Percentiles rank a stretch among this genome's conserved stretches.
These are phyloP conservation scores for Aspergillus quadricinctus DNA, from an alignment of 2,329 filamentous ascomycete genomes.

Conservation along the genomic window DNA sequence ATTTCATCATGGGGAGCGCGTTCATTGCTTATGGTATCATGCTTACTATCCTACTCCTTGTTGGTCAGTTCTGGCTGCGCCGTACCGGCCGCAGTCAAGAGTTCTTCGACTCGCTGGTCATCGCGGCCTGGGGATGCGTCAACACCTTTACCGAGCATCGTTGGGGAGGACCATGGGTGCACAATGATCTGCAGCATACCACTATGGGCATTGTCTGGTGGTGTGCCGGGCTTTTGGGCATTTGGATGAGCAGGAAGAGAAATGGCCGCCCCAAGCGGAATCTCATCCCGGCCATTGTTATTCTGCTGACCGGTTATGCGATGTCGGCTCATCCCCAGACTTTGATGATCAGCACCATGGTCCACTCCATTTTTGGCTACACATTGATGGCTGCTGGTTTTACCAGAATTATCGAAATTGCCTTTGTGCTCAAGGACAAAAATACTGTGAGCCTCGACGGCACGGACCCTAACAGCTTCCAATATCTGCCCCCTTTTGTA, in stretches of 20 bases:
- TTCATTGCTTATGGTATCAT: slow-evolving; percentile 93
- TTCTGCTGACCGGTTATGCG: slow-evolving; percentile 87
- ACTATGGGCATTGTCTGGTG: slow-evolving; percentile 99
- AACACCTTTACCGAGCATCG: slow-evolving; percentile 98
- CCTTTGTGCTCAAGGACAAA: slow-evolving; percentile 76
- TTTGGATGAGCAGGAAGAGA: slow-evolving; percentile 84
- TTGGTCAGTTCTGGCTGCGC: slow-evolving; percentile 82
- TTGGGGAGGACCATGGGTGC: slow-evolving; percentile 85
- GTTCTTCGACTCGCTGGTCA: slow-evolving; percentile 90
- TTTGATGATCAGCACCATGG: slow-evolving; percentile 76
- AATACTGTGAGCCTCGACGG: slow-evolving; percentile 62
- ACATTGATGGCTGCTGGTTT: slow-evolving; percentile 87
- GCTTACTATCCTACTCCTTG: slow-evolving; percentile 77
- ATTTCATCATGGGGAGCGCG: slow-evolving; percentile 98
- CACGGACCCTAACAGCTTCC: slow-evolving; percentile 66
- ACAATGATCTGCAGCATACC: slow-evolving; percentile 94
- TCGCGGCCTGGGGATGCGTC: slow-evolving; percentile 91
- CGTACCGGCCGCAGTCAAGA: slow-evolving; percentile 84
- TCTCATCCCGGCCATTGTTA: slow-evolving; percentile 85
- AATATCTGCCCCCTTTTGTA: slow-evolving; percentile 66
- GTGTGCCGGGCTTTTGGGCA: slow-evolving; percentile 82
- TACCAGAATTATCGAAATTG: slow-evolving; percentile 82
- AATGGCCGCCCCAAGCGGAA: slow-evolving; percentile 86
- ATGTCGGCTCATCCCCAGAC: slow-evolving; percentile 91
- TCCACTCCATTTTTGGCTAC: slow-evolving; percentile 88